Conservation (phyloP, 305 asterid species). For the Fraxinus sp. region DNA sequence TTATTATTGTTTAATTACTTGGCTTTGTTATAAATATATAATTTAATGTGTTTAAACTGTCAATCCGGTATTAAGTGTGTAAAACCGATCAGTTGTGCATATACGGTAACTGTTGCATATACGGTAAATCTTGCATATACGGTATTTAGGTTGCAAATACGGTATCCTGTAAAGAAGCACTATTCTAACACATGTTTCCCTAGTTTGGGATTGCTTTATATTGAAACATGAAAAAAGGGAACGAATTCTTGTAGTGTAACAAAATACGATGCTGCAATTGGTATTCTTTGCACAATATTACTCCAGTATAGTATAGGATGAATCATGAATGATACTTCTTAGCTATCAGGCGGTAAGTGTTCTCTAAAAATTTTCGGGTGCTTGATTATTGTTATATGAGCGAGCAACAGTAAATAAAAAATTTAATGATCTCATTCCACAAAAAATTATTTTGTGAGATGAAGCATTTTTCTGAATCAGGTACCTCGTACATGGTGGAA, state of each 20-base stretch:
- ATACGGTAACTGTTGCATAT: too few relatives aligned
- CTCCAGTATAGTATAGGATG: background rate
- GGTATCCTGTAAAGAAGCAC: too few relatives aligned
- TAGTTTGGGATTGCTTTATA: background rate
- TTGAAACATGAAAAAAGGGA: background rate
- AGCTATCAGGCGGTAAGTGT: background rate
- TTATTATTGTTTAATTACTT: too few relatives aligned
- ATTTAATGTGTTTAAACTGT: too few relatives aligned
- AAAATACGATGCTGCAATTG: background rate
- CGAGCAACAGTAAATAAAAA: background rate
- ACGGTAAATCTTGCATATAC: too few relatives aligned
- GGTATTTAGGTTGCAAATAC: too few relatives aligned
- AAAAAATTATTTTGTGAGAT: background rate
- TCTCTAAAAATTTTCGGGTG: background rate
- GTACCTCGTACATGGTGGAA: background rate
- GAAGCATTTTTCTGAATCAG: background rate
- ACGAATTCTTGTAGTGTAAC: background rate
- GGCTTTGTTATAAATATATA: too few relatives aligned
- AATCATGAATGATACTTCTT: background rate
- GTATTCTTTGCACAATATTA: background rate
- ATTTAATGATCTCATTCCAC: background rate
- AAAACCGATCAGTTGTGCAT: too few relatives aligned
- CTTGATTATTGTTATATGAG: background rate
- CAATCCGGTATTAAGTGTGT: too few relatives aligned
- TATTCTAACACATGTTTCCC: background rate